Percentiles rank a stretch among this genome's conserved stretches.
Conservation (phyloP, 768 basidiomycete genomes). For the Phylloporus rhodoxanthus region DNA sequence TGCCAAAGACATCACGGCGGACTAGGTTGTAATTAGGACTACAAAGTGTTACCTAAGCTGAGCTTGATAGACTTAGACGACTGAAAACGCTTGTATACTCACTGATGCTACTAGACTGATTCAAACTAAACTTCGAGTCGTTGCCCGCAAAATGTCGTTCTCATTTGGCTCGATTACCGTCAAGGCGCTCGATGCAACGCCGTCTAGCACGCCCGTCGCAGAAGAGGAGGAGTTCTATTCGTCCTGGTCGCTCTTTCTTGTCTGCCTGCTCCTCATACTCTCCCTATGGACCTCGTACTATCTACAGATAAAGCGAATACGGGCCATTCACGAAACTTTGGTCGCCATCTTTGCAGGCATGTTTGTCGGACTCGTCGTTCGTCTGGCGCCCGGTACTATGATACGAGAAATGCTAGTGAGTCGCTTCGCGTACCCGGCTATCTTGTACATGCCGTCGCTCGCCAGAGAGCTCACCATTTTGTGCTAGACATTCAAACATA, state of each 20-base stretch:
- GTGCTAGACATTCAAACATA: constrained; percentile 86
- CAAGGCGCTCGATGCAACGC: constrained; percentile 18
- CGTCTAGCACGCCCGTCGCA: constrained; percentile 36
- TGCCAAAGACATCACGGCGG: constrained; percentile 21
- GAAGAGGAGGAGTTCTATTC: constrained; percentile 90
- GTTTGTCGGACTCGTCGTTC: constrained; percentile 87
- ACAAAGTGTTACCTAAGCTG: constrained; percentile 21
- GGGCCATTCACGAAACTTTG: constrained; percentile 92
- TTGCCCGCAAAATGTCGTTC: constrained; percentile 34
- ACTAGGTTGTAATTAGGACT: not conserved
- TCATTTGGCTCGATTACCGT: constrained; percentile 33
- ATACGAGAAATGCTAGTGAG: constrained; percentile 97
- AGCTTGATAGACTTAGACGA: not conserved
- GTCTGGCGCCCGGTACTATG: constrained; percentile 87
- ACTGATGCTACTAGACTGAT: constrained; percentile 4
- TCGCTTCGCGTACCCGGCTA: constrained; percentile 5
- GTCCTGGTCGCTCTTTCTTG: constrained; percentile 91
- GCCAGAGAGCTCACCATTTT: constrained; percentile 9
- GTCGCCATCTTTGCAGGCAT: constrained; percentile 95
- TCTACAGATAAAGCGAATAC: constrained; percentile 93
- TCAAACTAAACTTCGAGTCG: not conserved
- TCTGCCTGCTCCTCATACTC: constrained; percentile 85
- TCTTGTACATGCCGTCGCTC: too few relatives aligned
- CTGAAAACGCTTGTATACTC: not conserved
- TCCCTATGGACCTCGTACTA: constrained; percentile 97